Conservation (phyloP, 306 rosid genomes). For the Castanospermum australe region DNA sequence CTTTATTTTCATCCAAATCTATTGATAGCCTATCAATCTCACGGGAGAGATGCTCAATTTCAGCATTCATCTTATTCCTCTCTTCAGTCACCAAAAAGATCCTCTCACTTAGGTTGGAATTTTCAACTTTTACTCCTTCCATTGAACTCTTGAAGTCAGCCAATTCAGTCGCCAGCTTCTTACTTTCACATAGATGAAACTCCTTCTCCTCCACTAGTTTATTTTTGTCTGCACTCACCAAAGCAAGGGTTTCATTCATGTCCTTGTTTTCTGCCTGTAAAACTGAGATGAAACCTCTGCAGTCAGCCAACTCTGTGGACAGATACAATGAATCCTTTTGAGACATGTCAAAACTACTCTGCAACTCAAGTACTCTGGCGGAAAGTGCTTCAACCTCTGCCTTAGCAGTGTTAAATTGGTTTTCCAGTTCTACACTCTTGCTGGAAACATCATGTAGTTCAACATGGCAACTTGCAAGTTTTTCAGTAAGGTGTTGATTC, state of each 20-base stretch:
- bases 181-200: slow-evolving; percentile 46
- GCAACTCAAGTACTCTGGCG: slow-evolving; percentile 56
- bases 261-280: slow-evolving; percentile 66
- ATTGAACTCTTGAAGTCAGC: slow-evolving; percentile 40
- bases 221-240: slow-evolving; percentile 47
- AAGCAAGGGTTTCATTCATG: slow-evolving; percentile 47
- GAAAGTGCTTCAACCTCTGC: slow-evolving; percentile 61
- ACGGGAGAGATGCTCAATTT: slow-evolving; percentile 44
- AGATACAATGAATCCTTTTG: slow-evolving; percentile 52
- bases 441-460: slow-evolving; percentile 54
- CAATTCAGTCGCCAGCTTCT: slow-evolving; percentile 60
- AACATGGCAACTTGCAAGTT: slow-evolving; percentile 58
- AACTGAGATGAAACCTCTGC: slow-evolving; percentile 57
- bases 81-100: slow-evolving; percentile 58
- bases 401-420: slow-evolving; percentile 44
- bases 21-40: slow-evolving; percentile 54
- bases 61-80: slow-evolving; percentile 47
- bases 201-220: slow-evolving; percentile 59
- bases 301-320: slow-evolving; percentile 63
- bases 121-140: slow-evolving; percentile 60
- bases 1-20: slow-evolving; percentile 57
- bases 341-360: slow-evolving; percentile 54
- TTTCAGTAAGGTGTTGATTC: slow-evolving; percentile 64
- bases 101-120: slow-evolving; percentile 47
- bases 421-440: slow-evolving; percentile 58